Conservation (phyloP, 257 asterid species). For the Solanum boliviense region DNA sequence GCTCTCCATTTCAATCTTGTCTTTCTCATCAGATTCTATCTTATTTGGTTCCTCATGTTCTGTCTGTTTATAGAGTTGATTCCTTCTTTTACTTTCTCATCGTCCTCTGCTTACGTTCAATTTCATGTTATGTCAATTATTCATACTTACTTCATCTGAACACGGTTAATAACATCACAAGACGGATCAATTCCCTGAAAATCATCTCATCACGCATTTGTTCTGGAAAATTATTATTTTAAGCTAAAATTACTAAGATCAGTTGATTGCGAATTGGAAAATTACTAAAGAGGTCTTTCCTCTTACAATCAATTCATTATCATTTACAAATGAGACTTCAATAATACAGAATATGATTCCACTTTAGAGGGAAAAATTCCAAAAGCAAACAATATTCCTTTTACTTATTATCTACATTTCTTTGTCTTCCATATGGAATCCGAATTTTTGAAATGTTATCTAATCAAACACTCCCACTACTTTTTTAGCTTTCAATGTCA, state of each 20-base stretch:
- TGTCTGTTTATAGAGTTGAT: not conserved
- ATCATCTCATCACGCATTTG: not conserved
- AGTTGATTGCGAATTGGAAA: slow-evolving; percentile 68
- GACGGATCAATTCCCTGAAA: slow-evolving; percentile 69
- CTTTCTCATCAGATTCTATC: not conserved
- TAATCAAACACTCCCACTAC: not conserved
- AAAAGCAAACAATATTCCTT: no score
- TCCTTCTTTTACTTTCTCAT: not conserved
- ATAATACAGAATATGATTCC: not conserved
- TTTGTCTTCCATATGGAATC: not conserved
- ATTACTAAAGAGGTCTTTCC: slow-evolving; percentile 88
- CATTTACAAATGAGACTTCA: not conserved
- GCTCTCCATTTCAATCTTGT: no score
- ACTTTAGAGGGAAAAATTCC: not conserved
- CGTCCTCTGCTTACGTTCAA: no score
- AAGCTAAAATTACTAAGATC: not conserved
- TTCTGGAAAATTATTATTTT: not conserved
- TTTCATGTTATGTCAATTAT: not conserved
- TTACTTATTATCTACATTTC: not conserved
- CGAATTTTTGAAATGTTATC: not conserved
- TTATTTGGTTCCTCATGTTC: not conserved
- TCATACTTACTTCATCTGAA: slow-evolving; percentile 49
- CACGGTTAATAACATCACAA: slow-evolving; percentile 42
- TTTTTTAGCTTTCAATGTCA: not conserved
- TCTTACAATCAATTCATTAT: not conserved